Conservation (phyloP, 2,329 filamentous ascomycete species). For the Talaromyces marneffei region DNA sequence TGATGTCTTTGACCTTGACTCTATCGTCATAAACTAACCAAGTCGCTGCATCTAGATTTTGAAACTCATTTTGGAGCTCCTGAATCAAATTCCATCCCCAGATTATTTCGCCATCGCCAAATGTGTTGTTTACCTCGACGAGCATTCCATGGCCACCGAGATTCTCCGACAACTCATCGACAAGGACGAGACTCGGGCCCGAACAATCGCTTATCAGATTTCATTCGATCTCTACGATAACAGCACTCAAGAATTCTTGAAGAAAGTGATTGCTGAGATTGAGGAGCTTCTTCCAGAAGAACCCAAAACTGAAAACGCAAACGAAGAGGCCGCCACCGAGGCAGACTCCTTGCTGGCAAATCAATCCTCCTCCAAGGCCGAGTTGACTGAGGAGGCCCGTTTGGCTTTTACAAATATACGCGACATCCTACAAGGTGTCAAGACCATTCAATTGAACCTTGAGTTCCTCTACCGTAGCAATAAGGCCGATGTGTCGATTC, state of each 20-base stretch:
- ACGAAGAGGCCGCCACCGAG: slow-evolving; percentile 51
- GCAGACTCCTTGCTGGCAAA: slow-evolving; percentile 55
- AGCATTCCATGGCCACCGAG: slow-evolving; percentile 80
- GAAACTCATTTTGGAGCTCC: slow-evolving; percentile 84
- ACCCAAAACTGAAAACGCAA: slow-evolving; percentile 41
- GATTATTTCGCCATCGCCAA: slow-evolving; percentile 98
- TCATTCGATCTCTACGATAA: slow-evolving; percentile 98
- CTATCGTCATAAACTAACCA: neutral
- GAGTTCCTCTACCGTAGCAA: slow-evolving; percentile 97
- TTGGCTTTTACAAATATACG: slow-evolving; percentile 54
- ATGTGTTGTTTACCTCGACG: slow-evolving; percentile 92
- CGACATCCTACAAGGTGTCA: slow-evolving; percentile 73
- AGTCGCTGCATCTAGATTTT: slow-evolving; percentile 57
- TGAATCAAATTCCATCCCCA: slow-evolving; percentile 84
- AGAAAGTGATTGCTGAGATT: slow-evolving; percentile 56
- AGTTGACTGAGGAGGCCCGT: slow-evolving; percentile 45
- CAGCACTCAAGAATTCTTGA: slow-evolving; percentile 92
- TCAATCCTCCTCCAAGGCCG: slow-evolving; percentile 43
- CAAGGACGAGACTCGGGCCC: slow-evolving; percentile 69
- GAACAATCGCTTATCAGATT: slow-evolving; percentile 90
- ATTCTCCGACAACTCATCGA: slow-evolving; percentile 78
- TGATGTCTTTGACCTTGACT: neutral
- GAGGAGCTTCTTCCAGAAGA: slow-evolving; percentile 65
- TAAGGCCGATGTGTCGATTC: slow-evolving; percentile 80
- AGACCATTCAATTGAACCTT: slow-evolving; percentile 88